Base-by-base conservation (phyloP, 2,329 filamentous ascomycete species). In the Cephalotrichum gorgonifer region DNA sequence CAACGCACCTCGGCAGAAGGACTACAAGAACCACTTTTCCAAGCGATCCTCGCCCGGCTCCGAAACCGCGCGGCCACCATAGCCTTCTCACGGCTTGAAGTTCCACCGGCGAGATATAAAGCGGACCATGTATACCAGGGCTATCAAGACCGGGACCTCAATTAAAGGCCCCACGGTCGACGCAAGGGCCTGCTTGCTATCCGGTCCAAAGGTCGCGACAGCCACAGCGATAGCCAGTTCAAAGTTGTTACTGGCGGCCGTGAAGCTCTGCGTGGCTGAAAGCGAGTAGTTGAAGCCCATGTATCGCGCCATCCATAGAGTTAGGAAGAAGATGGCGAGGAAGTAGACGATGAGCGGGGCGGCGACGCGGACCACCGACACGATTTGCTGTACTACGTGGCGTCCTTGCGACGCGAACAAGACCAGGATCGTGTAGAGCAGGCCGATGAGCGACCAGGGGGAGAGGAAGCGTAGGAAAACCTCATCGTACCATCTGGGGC, bases 211-310 rank as follows among this genome's bases (percentile, higher is more conserved):
- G 0, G 84, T 84, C 0, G 88, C 85, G 3, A 95, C 82, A 0
- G 86, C 86, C 0, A 95, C 88, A 0, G 88, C 88, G 65, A 95
- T 95, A 0, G 89, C 88, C 25, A 95, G 69, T 68, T 95, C 89
- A 59, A 95, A 95, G 61, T 95, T 95, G 60, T 95, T 95, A 62
- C 88, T 95, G 1, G 87, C 86, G 0, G 88, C 90, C 0, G 87
- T 94, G 58, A 95, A 93, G 60, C 86, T 89, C 65, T 94, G 88
- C 2, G 88, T 91, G 11, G 76, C 74, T 1, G 77, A 75, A 1
- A 89, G 62, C 33, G 74, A 74, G 60, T 94, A 94, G 0, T 79
- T 80, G 51, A 89, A 89, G 0, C 87, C 85, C 84, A 65, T n/a
- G 71, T 74, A 44, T 74, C 71, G 88, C 3, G 79, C 75, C 2